phyloP scores from a whole-genome alignment of 169 alveolate species.

The Plasmodium blacklocki region DNA sequence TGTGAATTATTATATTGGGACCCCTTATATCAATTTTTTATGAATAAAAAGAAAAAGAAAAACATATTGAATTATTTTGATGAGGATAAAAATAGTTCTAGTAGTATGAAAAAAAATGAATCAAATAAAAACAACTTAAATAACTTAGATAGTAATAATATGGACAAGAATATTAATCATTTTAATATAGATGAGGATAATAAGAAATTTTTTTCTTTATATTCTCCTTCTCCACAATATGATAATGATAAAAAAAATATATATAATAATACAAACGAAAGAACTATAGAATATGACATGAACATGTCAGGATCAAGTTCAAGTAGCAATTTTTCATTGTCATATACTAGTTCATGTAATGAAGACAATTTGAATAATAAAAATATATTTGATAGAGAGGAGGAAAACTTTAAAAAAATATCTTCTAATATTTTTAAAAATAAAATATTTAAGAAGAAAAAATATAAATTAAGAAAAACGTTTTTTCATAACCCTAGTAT shows the following conservation, averaged over 20 bases:
- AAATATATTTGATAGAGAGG: neutral
- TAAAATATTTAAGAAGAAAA: slow-evolving; percentile 12
- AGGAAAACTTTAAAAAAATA: neutral
- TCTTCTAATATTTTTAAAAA: slow-evolving; percentile 6
- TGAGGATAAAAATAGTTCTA: neutral
- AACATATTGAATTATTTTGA: slow-evolving; percentile 5
- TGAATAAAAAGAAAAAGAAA: slow-evolving; percentile 34
- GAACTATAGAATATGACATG: too few relatives aligned
- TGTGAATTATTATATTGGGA: slow-evolving; percentile 69
- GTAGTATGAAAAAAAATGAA: neutral
- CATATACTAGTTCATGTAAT: neutral
- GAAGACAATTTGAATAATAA: neutral
- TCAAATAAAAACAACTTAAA: neutral
- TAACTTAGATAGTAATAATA: neutral
- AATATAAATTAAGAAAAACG: slow-evolving; percentile 32
- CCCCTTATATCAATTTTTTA: slow-evolving; percentile 53
- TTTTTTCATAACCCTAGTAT: slow-evolving; percentile 46
- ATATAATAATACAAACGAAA: neutral
- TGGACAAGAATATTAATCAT: neutral
- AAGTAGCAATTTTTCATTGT: slow-evolving; percentile 8
- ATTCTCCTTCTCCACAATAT: neutral
- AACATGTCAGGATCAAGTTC: slow-evolving; percentile 2
- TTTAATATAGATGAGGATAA: neutral
- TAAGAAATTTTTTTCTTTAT: neutral
- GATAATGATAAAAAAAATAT: neutral